Evolutionary conservation across 805 yeast genomes (phyloP), one percentile per base, ranked within the genome.

Genomic region (Metahyphopichia silvanorum): DNA sequence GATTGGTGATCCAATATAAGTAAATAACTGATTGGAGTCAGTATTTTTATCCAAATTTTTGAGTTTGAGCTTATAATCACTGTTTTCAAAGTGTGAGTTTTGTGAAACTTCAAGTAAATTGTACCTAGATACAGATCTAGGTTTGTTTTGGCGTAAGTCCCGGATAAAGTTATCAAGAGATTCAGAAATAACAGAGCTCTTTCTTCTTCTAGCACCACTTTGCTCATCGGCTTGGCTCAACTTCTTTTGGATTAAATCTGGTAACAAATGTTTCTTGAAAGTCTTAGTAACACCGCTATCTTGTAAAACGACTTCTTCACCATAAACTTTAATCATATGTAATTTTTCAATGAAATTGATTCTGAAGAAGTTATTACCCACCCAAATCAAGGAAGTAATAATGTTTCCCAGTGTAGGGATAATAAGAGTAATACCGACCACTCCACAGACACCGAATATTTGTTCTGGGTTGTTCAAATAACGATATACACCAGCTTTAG

Each of bases 391-490:
- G 25, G 82, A 53, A 44, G 74, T 64, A 0, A 82, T 75, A 30
- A 83, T 47, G 33, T 74, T 62, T 35, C 65, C 63, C 29, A 73
- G 63, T 1, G 79, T 69, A 16, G 80, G 76, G 35, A 67, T 53
- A 25, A 86, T 72, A 35, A 85, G 67, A 21, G 82, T 60, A 1
- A 79, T 77, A 16, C 91, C 93, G 86, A 87, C 82, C 23, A 83
- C 72, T 11, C 91, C 91, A 41, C 87, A 77, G 34, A 80, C 77
- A 9, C 94, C 91, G 37, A 83, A 69, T 11, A 85, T 57, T 43
- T 86, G 81, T 52, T 85, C 94, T 7, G 95, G 95, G 49, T 85
- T 82, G 53, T 85, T 85, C 51, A 85, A 68, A 55, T 83, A 85
- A 43, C 91, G 74, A 52, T 85, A 85, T 24, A 85, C 84, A 31